Evolutionary conservation across 176 grass and related monocot genomes (phyloP).

Genomic region (Carex pumila): DNA sequence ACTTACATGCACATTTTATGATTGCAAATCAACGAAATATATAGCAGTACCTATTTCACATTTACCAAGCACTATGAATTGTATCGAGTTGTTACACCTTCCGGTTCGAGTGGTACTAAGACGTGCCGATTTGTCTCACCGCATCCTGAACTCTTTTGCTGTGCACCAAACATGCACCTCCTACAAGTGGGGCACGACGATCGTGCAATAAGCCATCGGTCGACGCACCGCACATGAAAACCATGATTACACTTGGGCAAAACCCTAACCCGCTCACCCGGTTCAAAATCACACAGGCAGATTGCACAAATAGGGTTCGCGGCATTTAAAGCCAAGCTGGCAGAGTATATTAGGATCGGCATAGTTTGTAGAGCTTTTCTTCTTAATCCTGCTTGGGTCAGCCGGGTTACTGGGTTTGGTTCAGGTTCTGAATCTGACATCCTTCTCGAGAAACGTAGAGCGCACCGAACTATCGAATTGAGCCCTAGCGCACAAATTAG

Average conservation of each 20-base stretch:
- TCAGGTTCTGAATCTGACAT: conserved; percentile 13
- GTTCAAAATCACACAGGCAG: conserved; percentile 77
- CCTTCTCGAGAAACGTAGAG: conserved; percentile 45
- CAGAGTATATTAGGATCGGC: conserved; percentile 53
- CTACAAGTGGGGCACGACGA: conserved; percentile 81
- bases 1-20: conserved; percentile 10
- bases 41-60: conserved; percentile 6
- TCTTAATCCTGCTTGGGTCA: conserved; percentile 48
- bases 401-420: conserved; percentile 22
- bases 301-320: conserved; percentile 51
- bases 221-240: conserved; percentile 84
- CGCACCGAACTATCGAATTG: conserved; percentile 64
- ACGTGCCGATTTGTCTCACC: conserved; percentile 14
- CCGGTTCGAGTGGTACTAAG: conserved; percentile 55
- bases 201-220: conserved; percentile 66
- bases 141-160: conserved; percentile 46
- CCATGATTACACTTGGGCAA: conserved; percentile 79
- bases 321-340: conserved; percentile 37
- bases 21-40: conserved; percentile 2
- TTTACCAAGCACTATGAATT: conserved; percentile 32
- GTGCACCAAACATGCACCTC: conserved; percentile 39
- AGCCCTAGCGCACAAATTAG: conserved; percentile 73
- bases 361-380: conserved; percentile 64
- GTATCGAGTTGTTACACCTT: conserved; percentile 52
- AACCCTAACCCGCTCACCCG: conserved; percentile 57